Evolutionary conservation across 1,139 yeast genomes (phyloP), one percentile per base, ranked within the genome.

Genomic region (Saccharomycopsis hybrid): DNA sequence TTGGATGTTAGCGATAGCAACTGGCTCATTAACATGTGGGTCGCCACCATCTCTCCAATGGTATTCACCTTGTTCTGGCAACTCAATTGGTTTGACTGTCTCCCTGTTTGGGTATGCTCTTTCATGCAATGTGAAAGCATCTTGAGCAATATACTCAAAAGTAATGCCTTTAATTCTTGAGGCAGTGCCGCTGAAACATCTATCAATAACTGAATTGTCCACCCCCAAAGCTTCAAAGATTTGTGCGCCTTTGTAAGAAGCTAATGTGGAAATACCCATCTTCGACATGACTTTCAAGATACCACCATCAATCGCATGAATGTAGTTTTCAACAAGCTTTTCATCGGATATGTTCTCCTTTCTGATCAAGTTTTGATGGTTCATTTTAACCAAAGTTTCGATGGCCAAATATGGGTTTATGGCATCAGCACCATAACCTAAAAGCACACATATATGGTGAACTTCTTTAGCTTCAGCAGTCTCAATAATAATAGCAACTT

Each of bases 1-100:
- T 70, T 92, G 97, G 65, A 92, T 78, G 55, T 87, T 82, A 33
- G 97, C 97, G 68, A 92, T 85, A 28, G 97, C 97, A 42, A 87
- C 78, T 28, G 98, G 98, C 57, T 88, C 95, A 66, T 92, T 92
- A 57, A 92, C 79, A 66, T 92, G 97, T 48, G 92, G 82, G 62
- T 88, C 96, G 58, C 97, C 98, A 65, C 97, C 97, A 65, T 92
- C 97, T 73, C 98, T 83, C 95, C 96, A 92, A 69, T 89, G 95
- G 65, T 89, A 92, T 67, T 92, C 97, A 68, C 98, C 98, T 55
- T 94, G 80, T 69, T 92, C 97, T 41, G 96, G 95, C 55, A 92
- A 76, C 37, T 67, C 68, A 44, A 74, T 66, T 31, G 92, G 90
- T 60, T 78, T 76, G 55, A 85, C 69, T 38, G 90, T 82, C 25